These are phyloP conservation scores for Euphorbia lathyris DNA, from an alignment of 345 rosid genomes.

Conservation along the genomic window DNA sequence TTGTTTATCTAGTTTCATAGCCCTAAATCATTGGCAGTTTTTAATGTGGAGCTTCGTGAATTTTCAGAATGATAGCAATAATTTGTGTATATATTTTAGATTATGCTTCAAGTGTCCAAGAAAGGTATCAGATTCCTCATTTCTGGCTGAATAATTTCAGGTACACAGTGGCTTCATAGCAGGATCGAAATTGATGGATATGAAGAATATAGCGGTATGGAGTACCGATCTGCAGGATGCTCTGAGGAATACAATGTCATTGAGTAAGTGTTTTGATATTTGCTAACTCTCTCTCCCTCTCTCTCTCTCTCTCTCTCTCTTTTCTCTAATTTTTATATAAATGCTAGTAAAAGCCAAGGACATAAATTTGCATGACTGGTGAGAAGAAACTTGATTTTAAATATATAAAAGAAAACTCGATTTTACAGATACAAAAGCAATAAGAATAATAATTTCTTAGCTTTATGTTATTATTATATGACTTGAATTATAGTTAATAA, in stretches of 20 bases:
- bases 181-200: slow-evolving; percentile 75
- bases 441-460: too few species aligned
- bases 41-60: background rate
- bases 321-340: too few species aligned
- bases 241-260: slow-evolving; percentile 68
- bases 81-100: background rate
- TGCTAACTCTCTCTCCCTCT: background rate
- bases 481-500: too few species aligned
- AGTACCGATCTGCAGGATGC: slow-evolving; percentile 91
- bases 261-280: slow-evolving; percentile 44
- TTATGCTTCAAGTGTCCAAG: background rate
- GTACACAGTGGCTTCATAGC: slow-evolving; percentile 88
- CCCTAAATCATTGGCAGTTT: background rate
- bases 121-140: background rate
- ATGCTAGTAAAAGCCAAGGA: too few species aligned
- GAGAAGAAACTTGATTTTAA: too few species aligned
- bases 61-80: background rate
- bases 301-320: too few species aligned
- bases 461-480: too few species aligned
- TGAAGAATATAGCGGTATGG: slow-evolving; percentile 82
- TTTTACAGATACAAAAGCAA: too few species aligned
- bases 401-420: too few species aligned
- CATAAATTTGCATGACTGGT: too few species aligned
- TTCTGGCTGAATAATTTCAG: slow-evolving; percentile 31
- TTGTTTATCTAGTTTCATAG: background rate